Base-by-base conservation (phyloP, 2,329 filamentous ascomycete genomes). In the Ilyonectria mors-panacis region DNA sequence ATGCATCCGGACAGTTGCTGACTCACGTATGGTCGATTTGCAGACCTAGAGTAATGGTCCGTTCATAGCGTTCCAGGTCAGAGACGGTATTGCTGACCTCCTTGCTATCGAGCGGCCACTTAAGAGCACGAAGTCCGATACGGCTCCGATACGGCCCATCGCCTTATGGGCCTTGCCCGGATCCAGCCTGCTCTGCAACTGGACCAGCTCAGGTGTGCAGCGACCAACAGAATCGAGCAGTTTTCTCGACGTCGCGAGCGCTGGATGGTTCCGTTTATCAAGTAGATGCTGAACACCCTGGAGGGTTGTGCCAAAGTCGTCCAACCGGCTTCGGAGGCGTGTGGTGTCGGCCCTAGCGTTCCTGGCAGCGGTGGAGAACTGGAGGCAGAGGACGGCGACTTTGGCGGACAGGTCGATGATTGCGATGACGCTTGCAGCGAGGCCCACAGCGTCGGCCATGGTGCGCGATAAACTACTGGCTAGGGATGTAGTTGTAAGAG, bases 51-150 rank as follows among this genome's bases (percentile, higher is more conserved):
- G 19, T 59, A 2, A 63, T 66, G 28, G 59, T 55, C 4, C 48
- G 47, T 3, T 50, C 9, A 7, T 59, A 55, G n/a, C 13, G 44
- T 10, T 65, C 57, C 8, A 68, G 30, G 28, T 59, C 48, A 35
- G 47, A 48, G 12, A 65, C 8, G 28, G 65, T 51, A 8, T 39
- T 21, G 10, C 26, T 48, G 26, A 68, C 47, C 57, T 65, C 66
- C 39, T 62, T 65, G 45, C 57, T 62, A 50, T 57, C n/a, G 1
- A 68, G 65, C 37, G 59, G 66, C 66, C 66, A 68, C 42, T 48
- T 68, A 6, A 68, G 58, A 26, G 58, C 62, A 45, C 48, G 59
- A 10, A 66, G 47, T 17, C 62, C 55, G 26, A 68, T 23, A 26
- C 26, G 26, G 26, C 5, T 17, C 62, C 55, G 26, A 68, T 23